Evolutionary conservation across 1,284 basidiomycete species (phyloP).

Genomic region (Ceratobasidium sp.): DNA sequence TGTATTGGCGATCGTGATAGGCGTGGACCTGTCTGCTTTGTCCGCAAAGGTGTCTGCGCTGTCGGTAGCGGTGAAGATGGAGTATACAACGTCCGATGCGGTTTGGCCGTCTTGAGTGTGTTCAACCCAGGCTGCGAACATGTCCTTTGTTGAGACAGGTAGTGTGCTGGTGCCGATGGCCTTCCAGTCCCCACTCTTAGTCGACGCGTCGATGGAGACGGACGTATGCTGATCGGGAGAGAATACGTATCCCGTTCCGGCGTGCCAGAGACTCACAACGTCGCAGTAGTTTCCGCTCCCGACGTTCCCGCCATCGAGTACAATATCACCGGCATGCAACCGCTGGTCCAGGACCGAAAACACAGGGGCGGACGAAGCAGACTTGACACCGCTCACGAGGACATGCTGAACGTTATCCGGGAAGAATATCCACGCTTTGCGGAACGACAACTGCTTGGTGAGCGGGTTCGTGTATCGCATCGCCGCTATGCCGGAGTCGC

Average conservation of each 20-base stretch:
- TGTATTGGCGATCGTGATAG: slow-evolving; percentile 22
- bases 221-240: slow-evolving; percentile 14
- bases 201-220: slow-evolving; percentile 57
- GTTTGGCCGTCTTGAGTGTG: slow-evolving; percentile 57
- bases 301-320: slow-evolving; percentile 60
- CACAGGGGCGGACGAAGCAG: slow-evolving; percentile 63
- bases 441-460: slow-evolving; percentile 68
- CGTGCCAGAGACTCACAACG: slow-evolving; percentile 68
- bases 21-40: slow-evolving; percentile 14
- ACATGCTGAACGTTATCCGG: slow-evolving; percentile 72
- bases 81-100: slow-evolving; percentile 63
- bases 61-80: slow-evolving; percentile 63
- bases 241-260: slow-evolving; percentile 69
- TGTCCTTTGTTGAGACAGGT: slow-evolving; percentile 65
- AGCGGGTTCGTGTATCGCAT: slow-evolving; percentile 69
- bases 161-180: slow-evolving; percentile 71
- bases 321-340: slow-evolving; percentile 61
- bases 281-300: slow-evolving; percentile 53
- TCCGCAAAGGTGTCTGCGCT: slow-evolving; percentile 10
- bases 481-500: slow-evolving; percentile 66
- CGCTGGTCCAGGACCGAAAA: slow-evolving; percentile 77
- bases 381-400: slow-evolving; percentile 67
- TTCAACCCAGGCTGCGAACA: slow-evolving; percentile 73
- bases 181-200: slow-evolving; percentile 71
- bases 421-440: slow-evolving; percentile 81